Percentiles rank a stretch among this genome's conserved stretches.
Conservation (phyloP, 345 rosid genomes). For the rapeseed (Brassica napus) region Da-Ae NC_063435.1:7440001-7440500, state of each 20-base stretch:
- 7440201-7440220: background rate
- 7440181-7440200: too few relatives aligned
- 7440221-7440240: slow-evolving; percentile 4
- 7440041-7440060: background rate
- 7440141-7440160: slow-evolving; percentile 83
- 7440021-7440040: background rate
- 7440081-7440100: slow-evolving; percentile 86
- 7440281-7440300: slow-evolving; percentile 88
- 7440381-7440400: background rate
- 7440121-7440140: slow-evolving; percentile 81
- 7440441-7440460: slow-evolving; percentile 88
- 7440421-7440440: slow-evolving; percentile 68
- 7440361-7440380: too few relatives aligned
- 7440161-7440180: background rate
- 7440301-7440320: slow-evolving; percentile 85
- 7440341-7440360: slow-evolving; percentile 6
- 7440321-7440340: slow-evolving; percentile 11
- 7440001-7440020: background rate
- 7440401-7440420: background rate
- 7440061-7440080: slow-evolving; percentile 68
- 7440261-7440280: slow-evolving; percentile 95
- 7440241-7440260: slow-evolving; percentile 68
- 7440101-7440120: slow-evolving; percentile 82
- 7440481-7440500: slow-evolving; percentile 80
- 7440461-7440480: slow-evolving; percentile 77